Percentiles rank a stretch among this genome's conserved stretches.
These are phyloP conservation scores for Beta vulgaris DNA, from an alignment of 148 eudicot genomes.

Conservation along the genomic window DNA sequence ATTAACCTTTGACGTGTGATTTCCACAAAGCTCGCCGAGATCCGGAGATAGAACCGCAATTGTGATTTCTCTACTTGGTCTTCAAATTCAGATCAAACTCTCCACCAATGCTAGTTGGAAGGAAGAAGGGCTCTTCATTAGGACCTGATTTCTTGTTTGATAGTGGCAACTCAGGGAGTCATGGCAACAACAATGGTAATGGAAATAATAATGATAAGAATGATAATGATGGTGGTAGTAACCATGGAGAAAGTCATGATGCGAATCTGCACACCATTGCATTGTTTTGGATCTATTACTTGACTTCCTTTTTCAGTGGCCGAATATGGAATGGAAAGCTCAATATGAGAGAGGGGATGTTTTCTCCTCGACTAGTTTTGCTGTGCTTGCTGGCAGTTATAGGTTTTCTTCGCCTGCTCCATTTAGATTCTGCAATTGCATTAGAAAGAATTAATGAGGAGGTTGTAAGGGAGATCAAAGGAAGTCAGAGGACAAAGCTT, in stretches of 20 bases:
- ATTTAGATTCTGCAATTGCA: constrained; percentile 40
- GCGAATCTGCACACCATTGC: constrained; percentile 28
- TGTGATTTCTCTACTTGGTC: too few species aligned
- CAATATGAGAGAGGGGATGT: constrained; percentile 20
- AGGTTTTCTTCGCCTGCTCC: constrained; percentile 33
- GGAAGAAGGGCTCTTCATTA: too few species aligned
- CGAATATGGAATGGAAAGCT: constrained; percentile 19
- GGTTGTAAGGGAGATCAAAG: constrained; percentile 64
- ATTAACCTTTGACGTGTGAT: too few species aligned
- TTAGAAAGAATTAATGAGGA: constrained; percentile 40
- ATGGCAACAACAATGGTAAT: constrained; percentile 21
- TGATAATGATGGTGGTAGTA: constrained; percentile 24
- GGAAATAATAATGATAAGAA: constrained; percentile 21
- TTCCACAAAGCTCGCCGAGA: too few species aligned
- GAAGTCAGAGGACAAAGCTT: constrained; percentile 60
- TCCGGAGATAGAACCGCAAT: too few species aligned
- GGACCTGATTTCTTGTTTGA: constrained; percentile 18
- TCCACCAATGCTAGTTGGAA: too few species aligned
- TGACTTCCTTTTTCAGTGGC: constrained; percentile 22
- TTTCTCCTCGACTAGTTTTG: constrained; percentile 10
- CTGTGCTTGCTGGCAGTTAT: constrained; percentile 36
- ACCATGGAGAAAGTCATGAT: constrained; percentile 32
- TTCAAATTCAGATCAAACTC: too few species aligned
- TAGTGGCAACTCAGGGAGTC: constrained; percentile 17
- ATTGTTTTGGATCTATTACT: constrained; percentile 29